Percentiles rank a stretch among this genome's conserved stretches.
These are phyloP conservation scores for Rhizophora mangle DNA, from an alignment of 345 rosid species.

Conservation along the genomic window DNA sequence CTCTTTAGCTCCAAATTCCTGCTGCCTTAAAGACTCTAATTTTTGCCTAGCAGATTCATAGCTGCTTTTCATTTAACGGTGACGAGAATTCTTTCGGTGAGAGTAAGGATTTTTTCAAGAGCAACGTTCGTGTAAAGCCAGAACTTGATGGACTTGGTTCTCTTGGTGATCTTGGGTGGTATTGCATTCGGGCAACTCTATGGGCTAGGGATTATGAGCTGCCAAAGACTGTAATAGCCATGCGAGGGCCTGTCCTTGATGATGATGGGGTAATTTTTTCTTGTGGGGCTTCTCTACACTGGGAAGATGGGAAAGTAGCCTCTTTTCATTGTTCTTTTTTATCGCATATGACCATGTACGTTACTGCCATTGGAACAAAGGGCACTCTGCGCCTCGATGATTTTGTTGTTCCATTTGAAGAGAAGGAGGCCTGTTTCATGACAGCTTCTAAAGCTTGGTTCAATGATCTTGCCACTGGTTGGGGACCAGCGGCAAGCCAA, in stretches of 20 bases:
- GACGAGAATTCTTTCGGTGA: conserved; percentile 41
- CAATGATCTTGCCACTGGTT: conserved; percentile 45
- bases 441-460: conserved; percentile 45
- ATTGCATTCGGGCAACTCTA: conserved; percentile 54
- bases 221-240: conserved; percentile 54
- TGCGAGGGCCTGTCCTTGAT: conserved; percentile 45
- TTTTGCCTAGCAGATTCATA: conserved; percentile 44
- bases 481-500: conserved; percentile 39
- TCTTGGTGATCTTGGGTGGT: conserved; percentile 95
- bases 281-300: conserved; percentile 63
- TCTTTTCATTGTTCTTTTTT: conserved; percentile 74
- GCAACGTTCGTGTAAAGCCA: conserved; percentile 78
- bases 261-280: conserved; percentile 61
- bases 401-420: conserved; percentile 58
- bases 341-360: conserved; percentile 63
- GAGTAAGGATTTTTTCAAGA: conserved; percentile 40
- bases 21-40: background rate
- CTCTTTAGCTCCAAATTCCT: background rate
- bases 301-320: conserved; percentile 64
- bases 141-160: conserved; percentile 82
- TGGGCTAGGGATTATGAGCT: conserved; percentile 58
- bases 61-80: conserved; percentile 53
- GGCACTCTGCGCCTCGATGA: conserved; percentile 65
- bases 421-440: conserved; percentile 53
- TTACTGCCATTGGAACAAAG: conserved; percentile 65